phyloP scores from a whole-genome alignment of 805 yeast genomes.

The Monosporozyma unispora region DNA sequence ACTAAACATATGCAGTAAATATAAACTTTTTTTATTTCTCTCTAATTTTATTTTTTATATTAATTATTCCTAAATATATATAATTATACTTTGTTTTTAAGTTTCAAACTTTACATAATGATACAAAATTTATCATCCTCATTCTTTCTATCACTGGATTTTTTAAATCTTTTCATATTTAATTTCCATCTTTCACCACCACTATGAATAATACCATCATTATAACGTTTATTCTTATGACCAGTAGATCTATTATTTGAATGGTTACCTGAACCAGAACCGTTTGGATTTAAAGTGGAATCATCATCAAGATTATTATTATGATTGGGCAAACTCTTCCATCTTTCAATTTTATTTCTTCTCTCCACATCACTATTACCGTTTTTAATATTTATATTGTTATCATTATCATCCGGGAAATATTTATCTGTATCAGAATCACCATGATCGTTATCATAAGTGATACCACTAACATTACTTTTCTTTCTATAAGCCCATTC shows the following conservation, averaged over 20 bases:
- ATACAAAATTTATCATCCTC: conserved; percentile 10
- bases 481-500: conserved; percentile 20
- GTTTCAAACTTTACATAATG: conserved; percentile 14
- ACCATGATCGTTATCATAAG: conserved; percentile 13
- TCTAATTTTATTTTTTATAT: neutral
- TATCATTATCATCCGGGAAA: neutral
- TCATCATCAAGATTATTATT: conserved; percentile 11
- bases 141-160: conserved; percentile 1
- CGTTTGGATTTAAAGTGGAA: neutral
- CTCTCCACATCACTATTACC: conserved; percentile 1
- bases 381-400: conserved; percentile 3
- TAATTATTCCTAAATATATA: neutral
- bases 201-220: conserved; percentile 8
- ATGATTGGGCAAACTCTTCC: conserved; percentile 24
- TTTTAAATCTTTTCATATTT: conserved; percentile 17
- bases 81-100: no score
- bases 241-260: neutral
- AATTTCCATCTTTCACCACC: conserved; percentile 17
- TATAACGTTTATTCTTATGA: neutral
- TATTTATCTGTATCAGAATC: neutral
- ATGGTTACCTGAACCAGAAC: neutral
- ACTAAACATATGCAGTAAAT: conserved; percentile 15
- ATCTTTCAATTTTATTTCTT: conserved; percentile 20
- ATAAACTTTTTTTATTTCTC: no score
- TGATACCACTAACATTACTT: conserved; percentile 10